Evolutionary conservation across 352 stramenopile species (phyloP).

Genomic region (Globisporangium recalcitrans): DNA sequence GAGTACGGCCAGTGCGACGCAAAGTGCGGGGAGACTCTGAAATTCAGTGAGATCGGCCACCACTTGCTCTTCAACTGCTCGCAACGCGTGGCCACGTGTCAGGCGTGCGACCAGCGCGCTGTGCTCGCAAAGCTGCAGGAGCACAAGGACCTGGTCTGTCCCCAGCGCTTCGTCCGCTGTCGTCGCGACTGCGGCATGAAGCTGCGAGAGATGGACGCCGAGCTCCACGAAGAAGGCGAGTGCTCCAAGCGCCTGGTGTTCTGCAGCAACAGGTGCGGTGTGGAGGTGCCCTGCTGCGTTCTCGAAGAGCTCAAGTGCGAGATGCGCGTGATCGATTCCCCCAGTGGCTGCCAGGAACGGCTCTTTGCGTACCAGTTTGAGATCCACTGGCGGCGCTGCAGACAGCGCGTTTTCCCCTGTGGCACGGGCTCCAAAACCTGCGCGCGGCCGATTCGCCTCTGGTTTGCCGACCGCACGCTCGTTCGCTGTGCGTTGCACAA

Average conservation of each 20-base stretch:
- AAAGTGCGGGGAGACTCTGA: constrained; percentile 37
- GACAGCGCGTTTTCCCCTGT: constrained; percentile 56
- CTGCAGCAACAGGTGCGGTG: constrained; percentile 54
- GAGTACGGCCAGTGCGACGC: constrained; percentile 41
- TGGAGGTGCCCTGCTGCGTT: constrained; percentile 26
- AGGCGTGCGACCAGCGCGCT: constrained; percentile 38
- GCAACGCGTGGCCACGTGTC: constrained; percentile 43
- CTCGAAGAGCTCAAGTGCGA: constrained; percentile 39
- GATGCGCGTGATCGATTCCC: constrained; percentile 58
- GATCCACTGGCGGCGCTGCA: constrained; percentile 54
- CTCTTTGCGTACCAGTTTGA: constrained; percentile 62
- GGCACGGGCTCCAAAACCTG: constrained; percentile 48
- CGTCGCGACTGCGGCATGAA: constrained; percentile 42
- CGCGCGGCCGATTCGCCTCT: constrained; percentile 52
- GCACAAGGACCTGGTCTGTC: constrained; percentile 46
- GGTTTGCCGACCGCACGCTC: constrained; percentile 37
- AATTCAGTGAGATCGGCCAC: constrained; percentile 46
- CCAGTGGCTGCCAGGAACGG: constrained; percentile 44
- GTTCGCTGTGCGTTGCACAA: constrained; percentile 43
- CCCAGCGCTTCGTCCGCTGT: constrained; percentile 45
- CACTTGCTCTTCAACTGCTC: constrained; percentile 54
- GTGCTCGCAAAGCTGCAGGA: constrained; percentile 27
- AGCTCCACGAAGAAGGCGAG: constrained; percentile 38
- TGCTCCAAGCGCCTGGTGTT: constrained; percentile 41
- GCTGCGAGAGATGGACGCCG: constrained; percentile 35